Evolutionary conservation across 2,329 filamentous ascomycete genomes (phyloP), one percentile per base, ranked within the genome.

Genomic region (Dactylellina cionopaga): DNA sequence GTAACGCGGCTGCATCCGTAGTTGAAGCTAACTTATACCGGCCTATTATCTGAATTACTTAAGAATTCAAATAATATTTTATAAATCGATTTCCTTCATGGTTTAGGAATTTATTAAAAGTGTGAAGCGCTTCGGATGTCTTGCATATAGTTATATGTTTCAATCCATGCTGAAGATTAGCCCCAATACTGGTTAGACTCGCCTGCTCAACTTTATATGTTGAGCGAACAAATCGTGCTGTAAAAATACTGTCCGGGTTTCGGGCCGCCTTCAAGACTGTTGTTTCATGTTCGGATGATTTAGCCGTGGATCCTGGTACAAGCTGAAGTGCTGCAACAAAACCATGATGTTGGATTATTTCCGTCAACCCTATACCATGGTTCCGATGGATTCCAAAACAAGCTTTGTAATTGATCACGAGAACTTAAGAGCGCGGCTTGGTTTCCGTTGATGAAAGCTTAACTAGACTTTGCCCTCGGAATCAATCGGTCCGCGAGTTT

Each of bases 391-490:
- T 43, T 27, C 33, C 10, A 60, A 65, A 72, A 71, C 66, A 71
- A 71, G 66, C 66, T 71, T 71, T 63, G 3, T 3, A 24, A 24
- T 31, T 39, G 49, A 54, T 59, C 52, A 68, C 37, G 46, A 60
- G 54, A 59, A 46, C 24, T 11, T 13, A 22, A 47, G 7, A 39
- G 29, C 27, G 9, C 6, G 27, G 43, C 66, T 64, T 59, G 37
- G 68, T 64, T 44, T 52, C 10, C 15, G 44, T 41, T 22, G 35
- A 47, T 39, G 22, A 64, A 72, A 60, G 68, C 59, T 72, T 60
- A 39, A 39, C 37, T 59, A 3, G 3, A 24, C 44, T 54, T 47
- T 46, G 17, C n/a, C 9, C 22, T 72, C 68, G 68, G 68, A 72
- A 19, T 13, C 52, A 72, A 29, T 44, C 43, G 10, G 29, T 65